Conservation (phyloP, 805 yeast genomes). For the Soucietia sequanensis region DNA sequence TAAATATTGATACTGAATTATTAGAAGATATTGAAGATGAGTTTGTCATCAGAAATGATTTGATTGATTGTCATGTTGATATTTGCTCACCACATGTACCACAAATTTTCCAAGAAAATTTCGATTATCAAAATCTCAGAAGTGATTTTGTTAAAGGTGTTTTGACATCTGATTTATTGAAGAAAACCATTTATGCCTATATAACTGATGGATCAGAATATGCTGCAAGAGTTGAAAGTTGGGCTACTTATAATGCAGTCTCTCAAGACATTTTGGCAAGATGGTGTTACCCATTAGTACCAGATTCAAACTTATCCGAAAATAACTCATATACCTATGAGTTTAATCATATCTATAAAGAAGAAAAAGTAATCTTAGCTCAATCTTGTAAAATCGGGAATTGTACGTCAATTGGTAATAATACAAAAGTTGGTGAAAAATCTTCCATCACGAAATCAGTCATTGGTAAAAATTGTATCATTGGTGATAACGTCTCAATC, state of each 20-base stretch:
- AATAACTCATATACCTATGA: conserved; percentile 78
- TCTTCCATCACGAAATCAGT: conserved; percentile 66
- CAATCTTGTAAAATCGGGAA: conserved; percentile 87
- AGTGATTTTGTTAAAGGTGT: conserved; percentile 90
- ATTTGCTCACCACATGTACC: conserved; percentile 95
- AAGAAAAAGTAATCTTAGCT: conserved; percentile 82
- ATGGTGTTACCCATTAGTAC: conserved; percentile 89
- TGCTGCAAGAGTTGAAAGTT: conserved; percentile 93
- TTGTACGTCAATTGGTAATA: conserved; percentile 79
- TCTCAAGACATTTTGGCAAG: conserved; percentile 87
- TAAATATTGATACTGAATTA: conserved; percentile 80
- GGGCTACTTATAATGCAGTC: conserved; percentile 90
- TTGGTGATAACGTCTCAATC: conserved; percentile 74
- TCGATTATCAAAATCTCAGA: conserved; percentile 87
- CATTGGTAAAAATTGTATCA: conserved; percentile 81
- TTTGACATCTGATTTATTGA: conserved; percentile 82
- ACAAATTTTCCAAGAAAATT: conserved; percentile 92
- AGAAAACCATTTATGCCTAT: conserved; percentile 87
- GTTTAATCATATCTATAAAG: conserved; percentile 85
- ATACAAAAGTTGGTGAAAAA: conserved; percentile 74
- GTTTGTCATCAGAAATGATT: conserved; percentile 81
- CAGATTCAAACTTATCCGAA: conserved; percentile 75
- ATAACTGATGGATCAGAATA: conserved; percentile 71
- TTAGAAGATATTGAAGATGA: conserved; percentile 70
- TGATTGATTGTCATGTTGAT: conserved; percentile 95